Evolutionary conservation across 106 monocot genomes (phyloP).

Genomic region (Dioscorea alata): DNA sequence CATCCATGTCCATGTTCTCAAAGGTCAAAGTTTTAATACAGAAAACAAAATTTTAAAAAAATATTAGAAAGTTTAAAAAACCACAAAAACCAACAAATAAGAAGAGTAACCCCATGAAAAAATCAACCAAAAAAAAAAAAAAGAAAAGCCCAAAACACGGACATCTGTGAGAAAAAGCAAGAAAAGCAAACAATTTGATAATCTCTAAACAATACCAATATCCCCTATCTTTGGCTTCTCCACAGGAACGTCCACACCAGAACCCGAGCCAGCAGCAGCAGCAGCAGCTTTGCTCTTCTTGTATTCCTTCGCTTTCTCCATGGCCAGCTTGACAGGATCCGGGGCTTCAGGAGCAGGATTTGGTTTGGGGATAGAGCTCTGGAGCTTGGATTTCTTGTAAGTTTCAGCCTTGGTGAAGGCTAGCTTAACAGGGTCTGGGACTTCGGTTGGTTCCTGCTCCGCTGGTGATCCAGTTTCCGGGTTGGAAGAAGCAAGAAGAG

Average conservation of each 20-base stretch:
- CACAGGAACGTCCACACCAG: background rate
- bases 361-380: background rate
- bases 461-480: background rate
- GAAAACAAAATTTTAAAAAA: background rate
- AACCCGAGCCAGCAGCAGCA: background rate
- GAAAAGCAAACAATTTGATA: background rate
- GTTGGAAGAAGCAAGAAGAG: constrained; percentile 5
- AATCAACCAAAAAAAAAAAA: background rate
- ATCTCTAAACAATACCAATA: constrained; percentile 9
- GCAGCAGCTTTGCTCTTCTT: constrained; percentile 17
- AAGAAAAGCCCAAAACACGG: background rate
- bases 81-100: too few relatives aligned
- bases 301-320: constrained; percentile 35
- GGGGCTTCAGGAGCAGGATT: background rate
- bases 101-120: background rate
- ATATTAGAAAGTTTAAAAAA: background rate
- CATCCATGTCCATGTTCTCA: background rate
- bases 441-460: constrained; percentile 12
- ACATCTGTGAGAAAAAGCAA: background rate
- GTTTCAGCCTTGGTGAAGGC: constrained; percentile 45
- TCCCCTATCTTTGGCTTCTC: background rate
- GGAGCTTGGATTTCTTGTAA: constrained; percentile 32
- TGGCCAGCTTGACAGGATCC: constrained; percentile 29
- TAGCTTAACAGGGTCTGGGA: constrained; percentile 36
- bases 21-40: background rate